Conservation (phyloP, 225 moss, liverwort and hornwort species). For the Sphagnum contortum region DNA sequence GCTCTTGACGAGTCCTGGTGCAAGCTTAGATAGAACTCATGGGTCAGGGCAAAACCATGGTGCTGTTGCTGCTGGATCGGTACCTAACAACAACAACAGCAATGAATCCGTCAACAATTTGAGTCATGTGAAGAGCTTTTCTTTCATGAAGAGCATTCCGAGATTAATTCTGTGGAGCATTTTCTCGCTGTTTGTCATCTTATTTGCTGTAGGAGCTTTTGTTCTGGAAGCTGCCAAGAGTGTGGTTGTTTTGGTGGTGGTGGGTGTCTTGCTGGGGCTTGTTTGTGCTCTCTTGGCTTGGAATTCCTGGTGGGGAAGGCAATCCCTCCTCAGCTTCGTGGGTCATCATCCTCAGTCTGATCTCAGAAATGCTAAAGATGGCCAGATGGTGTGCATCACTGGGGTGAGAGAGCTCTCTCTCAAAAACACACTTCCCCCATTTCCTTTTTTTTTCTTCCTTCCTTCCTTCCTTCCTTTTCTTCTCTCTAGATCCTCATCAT, state of each 20-base stretch:
- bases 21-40: no score
- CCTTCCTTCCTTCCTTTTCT: no score
- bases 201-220: slow-evolving; percentile 74
- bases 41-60: no score
- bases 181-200: slow-evolving; percentile 67
- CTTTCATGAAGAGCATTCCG: slow-evolving; percentile 52
- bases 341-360: slow-evolving; percentile 52
- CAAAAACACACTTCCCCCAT: no score
- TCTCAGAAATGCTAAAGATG: slow-evolving; percentile 64
- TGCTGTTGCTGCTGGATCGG: no score
- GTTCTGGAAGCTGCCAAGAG: slow-evolving; percentile 82
- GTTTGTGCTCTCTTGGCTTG: slow-evolving; percentile 45
- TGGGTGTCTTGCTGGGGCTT: slow-evolving; percentile 43
- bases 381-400: slow-evolving; percentile 78
- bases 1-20: no score
- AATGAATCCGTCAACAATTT: slow-evolving; percentile 58
- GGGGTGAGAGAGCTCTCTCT: slow-evolving; percentile 44
- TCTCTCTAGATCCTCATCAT: no score
- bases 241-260: slow-evolving; percentile 57
- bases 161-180: slow-evolving; percentile 59
- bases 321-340: slow-evolving; percentile 52
- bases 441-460: no score
- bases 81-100: background rate
- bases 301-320: slow-evolving; percentile 60
- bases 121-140: slow-evolving; percentile 38